A percentile compares a stretch with the other conserved stretches of the same genome.
phyloP scores from a whole-genome alignment of 78 protist species.

The Cavenderia fasciculata region DNA sequence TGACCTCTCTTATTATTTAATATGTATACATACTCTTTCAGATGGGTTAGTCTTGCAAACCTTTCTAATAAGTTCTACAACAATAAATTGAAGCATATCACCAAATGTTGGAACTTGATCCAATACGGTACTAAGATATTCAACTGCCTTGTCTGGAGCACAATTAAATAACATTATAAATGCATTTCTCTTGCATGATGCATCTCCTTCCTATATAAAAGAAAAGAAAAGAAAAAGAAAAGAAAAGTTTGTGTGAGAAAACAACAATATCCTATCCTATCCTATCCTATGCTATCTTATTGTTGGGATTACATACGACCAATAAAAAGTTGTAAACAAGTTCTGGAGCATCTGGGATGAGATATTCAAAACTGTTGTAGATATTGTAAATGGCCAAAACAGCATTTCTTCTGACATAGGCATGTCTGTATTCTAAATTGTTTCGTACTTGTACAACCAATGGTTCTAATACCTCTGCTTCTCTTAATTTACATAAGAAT shows the following conservation, averaged over 20 bases:
- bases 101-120: conserved; percentile 83
- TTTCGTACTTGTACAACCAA: conserved; percentile 87
- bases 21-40: conserved; percentile 55
- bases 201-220: conserved; percentile 82
- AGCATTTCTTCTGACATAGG: conserved; percentile 91
- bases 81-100: conserved; percentile 94
- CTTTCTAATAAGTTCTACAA: conserved; percentile 93
- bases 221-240: not conserved
- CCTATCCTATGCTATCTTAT: too few species aligned
- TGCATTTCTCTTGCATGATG: conserved; percentile 95
- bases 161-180: conserved; percentile 95
- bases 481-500: conserved; percentile 94
- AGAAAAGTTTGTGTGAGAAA: not conserved
- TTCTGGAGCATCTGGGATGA: conserved; percentile 97
- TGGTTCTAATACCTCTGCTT: conserved; percentile 93
- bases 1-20: not conserved
- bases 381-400: conserved; percentile 92
- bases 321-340: conserved; percentile 85
- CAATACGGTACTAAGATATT: conserved; percentile 78
- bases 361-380: conserved; percentile 72
- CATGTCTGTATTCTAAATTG: conserved; percentile 93
- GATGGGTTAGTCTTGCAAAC: conserved; percentile 79
- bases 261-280: not conserved
- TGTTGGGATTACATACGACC: conserved; percentile 21
- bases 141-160: conserved; percentile 92